A percentile compares a stretch with the other conserved stretches of the same genome.
These are phyloP conservation scores for Penicillium cosmopolitanum DNA, from an alignment of 495 filamentous ascomycete genomes.

Conservation along the genomic window DNA sequence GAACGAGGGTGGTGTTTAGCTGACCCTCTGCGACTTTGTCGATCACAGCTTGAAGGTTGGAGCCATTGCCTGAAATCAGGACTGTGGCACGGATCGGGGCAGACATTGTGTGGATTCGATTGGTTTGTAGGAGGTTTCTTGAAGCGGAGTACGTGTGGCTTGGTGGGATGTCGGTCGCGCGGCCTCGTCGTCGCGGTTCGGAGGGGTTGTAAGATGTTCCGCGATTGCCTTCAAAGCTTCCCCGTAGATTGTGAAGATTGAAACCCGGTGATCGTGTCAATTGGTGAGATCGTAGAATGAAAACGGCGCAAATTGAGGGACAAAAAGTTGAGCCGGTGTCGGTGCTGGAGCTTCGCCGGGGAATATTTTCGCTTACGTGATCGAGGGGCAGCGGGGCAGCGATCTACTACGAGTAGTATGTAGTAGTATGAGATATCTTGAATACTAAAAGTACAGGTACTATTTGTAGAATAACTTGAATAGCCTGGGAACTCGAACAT, in stretches of 20 bases:
- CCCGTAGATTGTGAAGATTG: neutral
- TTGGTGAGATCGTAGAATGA: neutral
- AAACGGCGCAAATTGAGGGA: constrained; percentile 5
- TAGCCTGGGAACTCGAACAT: too few species aligned
- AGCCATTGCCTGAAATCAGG: constrained; percentile 78
- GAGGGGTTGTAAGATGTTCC: neutral
- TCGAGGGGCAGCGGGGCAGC: constrained; percentile 18
- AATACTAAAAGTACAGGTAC: neutral
- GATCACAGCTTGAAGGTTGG: constrained; percentile 91
- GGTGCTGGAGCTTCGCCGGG: constrained; percentile 16
- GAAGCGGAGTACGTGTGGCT: neutral
- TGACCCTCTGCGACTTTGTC: constrained; percentile 61
- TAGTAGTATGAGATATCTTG: too few species aligned
- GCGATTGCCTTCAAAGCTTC: neutral
- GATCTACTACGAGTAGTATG: neutral
- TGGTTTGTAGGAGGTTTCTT: neutral
- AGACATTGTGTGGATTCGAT: constrained; percentile 28
- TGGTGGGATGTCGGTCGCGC: neutral
- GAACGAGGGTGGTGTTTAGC: constrained; percentile 68
- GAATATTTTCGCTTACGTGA: constrained; percentile 25
- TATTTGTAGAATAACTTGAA: neutral
- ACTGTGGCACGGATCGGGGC: constrained; percentile 56
- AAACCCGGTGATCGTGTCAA: neutral
- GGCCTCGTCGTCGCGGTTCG: neutral
- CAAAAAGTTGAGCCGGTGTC: neutral